Conservation (phyloP, 2,329 filamentous ascomycete genomes). For the Neofusicoccum sp. region DNA sequence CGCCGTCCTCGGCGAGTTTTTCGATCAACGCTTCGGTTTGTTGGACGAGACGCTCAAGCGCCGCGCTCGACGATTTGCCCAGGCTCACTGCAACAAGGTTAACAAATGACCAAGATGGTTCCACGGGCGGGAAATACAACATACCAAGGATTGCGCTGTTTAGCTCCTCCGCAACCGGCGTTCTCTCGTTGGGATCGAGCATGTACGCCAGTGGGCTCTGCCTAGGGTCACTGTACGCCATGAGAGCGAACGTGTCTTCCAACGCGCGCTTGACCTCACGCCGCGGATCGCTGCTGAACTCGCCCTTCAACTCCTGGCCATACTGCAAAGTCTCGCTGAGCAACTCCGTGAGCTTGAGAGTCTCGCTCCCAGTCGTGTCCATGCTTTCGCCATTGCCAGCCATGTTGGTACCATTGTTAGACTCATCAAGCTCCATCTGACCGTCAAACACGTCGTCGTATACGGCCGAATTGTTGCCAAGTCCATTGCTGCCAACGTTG, state of each 20-base stretch:
- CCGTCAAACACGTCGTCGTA: constrained; percentile 50
- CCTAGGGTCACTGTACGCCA: constrained; percentile 81
- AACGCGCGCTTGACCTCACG: constrained; percentile 71
- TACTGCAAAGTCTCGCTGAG: constrained; percentile 72
- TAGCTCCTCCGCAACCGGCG: constrained; percentile 83
- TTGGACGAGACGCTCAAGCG: constrained; percentile 79
- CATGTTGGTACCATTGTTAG: constrained; percentile 32
- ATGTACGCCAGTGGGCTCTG: constrained; percentile 75
- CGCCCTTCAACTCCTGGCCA: constrained; percentile 71
- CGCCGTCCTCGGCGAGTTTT: constrained; percentile 74
- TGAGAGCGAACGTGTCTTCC: constrained; percentile 79
- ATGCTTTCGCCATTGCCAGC: constrained; percentile 21
- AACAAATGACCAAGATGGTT: constrained; percentile 23
- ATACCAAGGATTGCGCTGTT: constrained; percentile 87
- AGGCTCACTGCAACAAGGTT: constrained; percentile 65
- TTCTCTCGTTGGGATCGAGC: constrained; percentile 71
- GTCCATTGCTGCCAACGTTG: constrained; percentile 23
- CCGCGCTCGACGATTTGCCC: constrained; percentile 83
- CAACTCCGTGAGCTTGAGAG: constrained; percentile 47
- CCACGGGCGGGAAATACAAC: background rate
- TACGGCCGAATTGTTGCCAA: constrained; percentile 41
- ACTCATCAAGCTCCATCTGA: constrained; percentile 60
- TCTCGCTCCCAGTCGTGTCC: constrained; percentile 34
- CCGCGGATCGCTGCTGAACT: constrained; percentile 71
- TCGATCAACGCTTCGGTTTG: constrained; percentile 86